These are phyloP conservation scores for Apiospora koreana DNA, from an alignment of 2,329 filamentous ascomycete genomes.

Conservation along the genomic window DNA sequence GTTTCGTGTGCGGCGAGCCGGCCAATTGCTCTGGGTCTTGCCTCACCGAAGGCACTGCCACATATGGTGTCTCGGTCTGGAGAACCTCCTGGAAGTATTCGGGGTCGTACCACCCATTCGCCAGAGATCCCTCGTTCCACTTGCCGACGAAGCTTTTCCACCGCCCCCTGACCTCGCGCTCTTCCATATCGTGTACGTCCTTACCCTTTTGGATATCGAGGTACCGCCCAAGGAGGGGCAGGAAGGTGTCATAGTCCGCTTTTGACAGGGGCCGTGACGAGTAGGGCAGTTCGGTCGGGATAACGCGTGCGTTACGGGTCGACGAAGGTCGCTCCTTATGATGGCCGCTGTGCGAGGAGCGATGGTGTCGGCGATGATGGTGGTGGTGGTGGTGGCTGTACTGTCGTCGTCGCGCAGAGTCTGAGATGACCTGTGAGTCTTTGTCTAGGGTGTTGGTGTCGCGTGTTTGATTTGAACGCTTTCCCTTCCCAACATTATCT, in stretches of 20 bases:
- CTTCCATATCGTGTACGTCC: slow-evolving; percentile 66
- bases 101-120: slow-evolving; percentile 92
- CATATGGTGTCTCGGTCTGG: background rate
- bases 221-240: slow-evolving; percentile 78
- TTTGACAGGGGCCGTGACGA: slow-evolving; percentile 67
- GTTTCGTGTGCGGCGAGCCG: background rate
- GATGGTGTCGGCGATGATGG: background rate
- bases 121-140: slow-evolving; percentile 89
- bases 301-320: background rate
- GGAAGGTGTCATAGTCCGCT: slow-evolving; percentile 65
- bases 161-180: slow-evolving; percentile 75
- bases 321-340: background rate
- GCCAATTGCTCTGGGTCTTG: background rate
- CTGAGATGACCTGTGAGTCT: background rate
- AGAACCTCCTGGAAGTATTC: slow-evolving; percentile 55
- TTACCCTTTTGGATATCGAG: slow-evolving; percentile 85
- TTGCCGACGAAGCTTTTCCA: slow-evolving; percentile 93
- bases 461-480: background rate
- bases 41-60: background rate
- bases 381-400: background rate
- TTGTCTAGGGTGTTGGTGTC: background rate
- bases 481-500: background rate
- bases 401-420: background rate
- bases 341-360: background rate
- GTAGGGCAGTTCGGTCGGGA: slow-evolving; percentile 58